Evolutionary conservation across 2,329 filamentous ascomycete genomes (phyloP), one percentile per base, ranked within the genome.

Genomic region (Stachybotrys chlorohalonatus): DNA sequence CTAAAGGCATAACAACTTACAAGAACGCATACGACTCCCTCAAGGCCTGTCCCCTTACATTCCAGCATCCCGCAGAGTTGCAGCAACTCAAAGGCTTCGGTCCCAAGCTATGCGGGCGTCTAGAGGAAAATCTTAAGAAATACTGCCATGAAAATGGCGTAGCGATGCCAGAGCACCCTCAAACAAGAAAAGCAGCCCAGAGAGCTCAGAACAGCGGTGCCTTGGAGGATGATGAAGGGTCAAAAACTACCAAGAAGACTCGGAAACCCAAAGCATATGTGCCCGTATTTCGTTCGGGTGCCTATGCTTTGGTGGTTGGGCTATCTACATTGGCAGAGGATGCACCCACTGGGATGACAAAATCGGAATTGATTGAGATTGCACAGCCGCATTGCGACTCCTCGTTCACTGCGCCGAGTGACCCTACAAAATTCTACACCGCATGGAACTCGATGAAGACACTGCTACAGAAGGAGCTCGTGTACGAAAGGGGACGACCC

Each of bases 401-500:
- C 2, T 91, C 87, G 0, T 91, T 90, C 62, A 86, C 80, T 0
- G 82, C 80, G 0, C 85, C 87, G 0, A 76, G 73, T 47, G 85
- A 89, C 53, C 75, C 86, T 0, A 84, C 78, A 11, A 87, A 84
- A 55, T 88, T 82, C 62, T 89, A 89, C 62, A 93, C 89, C 0
- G 89, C 89, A 0, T 94, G 89, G 89, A 87, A 82, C 63, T 90
- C 88, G 1, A 91, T 93, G 79, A 89, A 89, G 65, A 90, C 86
- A 0, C 71, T 94, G 36, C 61, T 85, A 6, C 77, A 83, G 53
- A 90, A 92, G 64, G 87, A 90, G 55, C 72, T 92, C 4, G 86
- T 92, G 0, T 85, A 84, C 55, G 85, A 88, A 60, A 83, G 82
- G 53, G 86, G 87, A 0, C 77, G 86, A 15, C 88, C 87, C 0